Conservation (phyloP, 73 alveolate species). For the Uronychia setigera region DNA sequence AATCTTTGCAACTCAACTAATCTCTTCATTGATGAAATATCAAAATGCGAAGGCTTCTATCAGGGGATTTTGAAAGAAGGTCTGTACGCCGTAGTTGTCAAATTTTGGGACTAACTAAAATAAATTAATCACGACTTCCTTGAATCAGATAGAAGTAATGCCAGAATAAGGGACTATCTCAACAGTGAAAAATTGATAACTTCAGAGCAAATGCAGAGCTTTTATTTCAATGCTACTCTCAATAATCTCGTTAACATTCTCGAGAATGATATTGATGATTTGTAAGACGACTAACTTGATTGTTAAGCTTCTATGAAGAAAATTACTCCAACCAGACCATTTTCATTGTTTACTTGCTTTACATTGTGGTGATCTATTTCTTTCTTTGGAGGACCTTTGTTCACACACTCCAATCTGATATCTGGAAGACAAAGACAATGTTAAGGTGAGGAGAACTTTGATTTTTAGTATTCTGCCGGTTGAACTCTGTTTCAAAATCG, state of each 20-base stretch:
- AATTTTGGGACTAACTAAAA: slow-evolving; percentile 47
- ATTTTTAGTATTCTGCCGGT: slow-evolving; percentile 37
- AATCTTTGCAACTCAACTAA: no score
- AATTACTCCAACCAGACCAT: slow-evolving; percentile 32
- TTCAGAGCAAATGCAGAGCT: no score
- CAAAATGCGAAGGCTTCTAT: slow-evolving; percentile 30
- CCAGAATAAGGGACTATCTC: no score
- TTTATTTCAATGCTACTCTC: no score
- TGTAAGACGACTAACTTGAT: no score
- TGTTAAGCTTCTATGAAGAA: slow-evolving; percentile 45
- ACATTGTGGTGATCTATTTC: slow-evolving; percentile 25
- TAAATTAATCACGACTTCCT: slow-evolving; percentile 47
- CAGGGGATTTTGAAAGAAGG: slow-evolving; percentile 50
- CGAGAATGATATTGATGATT: no score
- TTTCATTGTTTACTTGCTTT: slow-evolving; percentile 40
- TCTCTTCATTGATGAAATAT: no score
- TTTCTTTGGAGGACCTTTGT: slow-evolving; percentile 47
- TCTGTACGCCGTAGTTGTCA: slow-evolving; percentile 30
- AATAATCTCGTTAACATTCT: no score
- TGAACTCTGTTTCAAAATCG: slow-evolving; percentile 35
- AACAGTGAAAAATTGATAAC: no score
- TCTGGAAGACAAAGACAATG: slow-evolving; percentile 58
- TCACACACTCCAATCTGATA: slow-evolving; percentile 15
- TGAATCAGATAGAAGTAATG: no score
- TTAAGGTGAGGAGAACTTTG: slow-evolving; percentile 11